Evolutionary conservation across 2,329 filamentous ascomycete genomes (phyloP).

Genomic region (Fonsecaea nubica): DNA sequence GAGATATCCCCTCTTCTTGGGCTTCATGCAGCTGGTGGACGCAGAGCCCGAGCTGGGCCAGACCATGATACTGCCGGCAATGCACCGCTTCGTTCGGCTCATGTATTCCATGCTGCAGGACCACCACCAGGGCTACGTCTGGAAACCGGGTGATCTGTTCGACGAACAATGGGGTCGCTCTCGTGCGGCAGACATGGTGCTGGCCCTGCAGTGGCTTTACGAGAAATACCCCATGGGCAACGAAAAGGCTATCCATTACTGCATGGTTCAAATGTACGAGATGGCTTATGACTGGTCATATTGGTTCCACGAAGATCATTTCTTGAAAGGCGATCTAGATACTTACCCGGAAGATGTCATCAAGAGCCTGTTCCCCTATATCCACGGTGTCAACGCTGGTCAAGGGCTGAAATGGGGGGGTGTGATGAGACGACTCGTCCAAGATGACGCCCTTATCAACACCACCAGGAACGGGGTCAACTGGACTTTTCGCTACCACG

Average conservation of each 20-base stretch:
- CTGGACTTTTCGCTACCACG: slow-evolving; percentile 58
- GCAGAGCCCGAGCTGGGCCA: slow-evolving; percentile 59
- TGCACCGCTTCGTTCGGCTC: slow-evolving; percentile 59
- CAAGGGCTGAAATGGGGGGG: slow-evolving; percentile 57
- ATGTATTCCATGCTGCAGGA: slow-evolving; percentile 63
- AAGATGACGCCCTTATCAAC: slow-evolving; percentile 51
- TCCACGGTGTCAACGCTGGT: slow-evolving; percentile 58
- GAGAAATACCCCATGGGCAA: slow-evolving; percentile 53
- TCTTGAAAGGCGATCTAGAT: slow-evolving; percentile 48
- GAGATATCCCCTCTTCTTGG: slow-evolving; percentile 59
- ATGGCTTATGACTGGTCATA: slow-evolving; percentile 50
- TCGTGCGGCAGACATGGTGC: slow-evolving; percentile 53
- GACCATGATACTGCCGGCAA: slow-evolving; percentile 54
- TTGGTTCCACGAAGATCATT: slow-evolving; percentile 49
- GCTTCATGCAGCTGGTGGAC: slow-evolving; percentile 55
- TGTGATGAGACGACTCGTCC: slow-evolving; percentile 54
- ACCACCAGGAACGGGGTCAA: slow-evolving; percentile 53
- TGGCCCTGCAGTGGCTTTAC: slow-evolving; percentile 58
- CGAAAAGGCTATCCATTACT: slow-evolving; percentile 48
- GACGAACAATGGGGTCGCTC: slow-evolving; percentile 51
- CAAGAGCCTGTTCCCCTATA: slow-evolving; percentile 47
- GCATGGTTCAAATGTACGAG: slow-evolving; percentile 53
- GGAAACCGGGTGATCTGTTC: slow-evolving; percentile 53
- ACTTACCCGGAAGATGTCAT: slow-evolving; percentile 44
- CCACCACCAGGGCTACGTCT: slow-evolving; percentile 59